Conservation (phyloP, 2,329 filamentous ascomycete species). For the Diplodia scrobiculata region DNA sequence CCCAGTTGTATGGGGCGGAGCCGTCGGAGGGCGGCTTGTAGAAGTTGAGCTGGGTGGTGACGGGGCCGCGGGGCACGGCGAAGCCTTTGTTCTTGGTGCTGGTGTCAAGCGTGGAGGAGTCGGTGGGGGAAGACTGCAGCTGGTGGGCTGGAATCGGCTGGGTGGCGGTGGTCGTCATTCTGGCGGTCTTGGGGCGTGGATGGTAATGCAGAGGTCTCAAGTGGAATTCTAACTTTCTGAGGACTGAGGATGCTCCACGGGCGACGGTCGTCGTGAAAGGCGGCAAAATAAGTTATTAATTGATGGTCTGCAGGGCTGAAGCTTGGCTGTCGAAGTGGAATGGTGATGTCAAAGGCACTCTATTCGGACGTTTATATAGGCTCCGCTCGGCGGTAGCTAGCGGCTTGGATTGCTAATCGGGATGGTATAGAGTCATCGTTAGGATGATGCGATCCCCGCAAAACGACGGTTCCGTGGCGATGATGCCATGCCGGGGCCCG, state of each 20-base stretch:
- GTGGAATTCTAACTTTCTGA: neutral
- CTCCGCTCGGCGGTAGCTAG: neutral
- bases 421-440: constrained; percentile 14
- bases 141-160: constrained; percentile 49
- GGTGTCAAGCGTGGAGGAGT: constrained; percentile 37
- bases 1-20: constrained; percentile 65
- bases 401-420: constrained; percentile 18
- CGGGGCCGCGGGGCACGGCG: constrained; percentile 60
- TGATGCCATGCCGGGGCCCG: constrained; percentile 25
- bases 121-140: constrained; percentile 37
- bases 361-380: constrained; percentile 13
- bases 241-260: neutral
- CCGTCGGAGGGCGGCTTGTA: constrained; percentile 64
- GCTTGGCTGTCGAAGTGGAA: neutral
- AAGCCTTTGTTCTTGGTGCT: constrained; percentile 35
- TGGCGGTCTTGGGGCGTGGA: constrained; percentile 32
- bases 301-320: neutral
- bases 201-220: neutral
- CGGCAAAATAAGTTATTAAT: neutral
- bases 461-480: constrained; percentile 17
- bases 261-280: neutral
- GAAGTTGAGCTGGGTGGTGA: constrained; percentile 66
- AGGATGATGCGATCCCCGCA: constrained; percentile 25
- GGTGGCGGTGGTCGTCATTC: constrained; percentile 49
- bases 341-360: constrained; percentile 14